Evolutionary conservation across 1,139 yeast genomes (phyloP).

Genomic region (Neolecta irregularis): DNA sequence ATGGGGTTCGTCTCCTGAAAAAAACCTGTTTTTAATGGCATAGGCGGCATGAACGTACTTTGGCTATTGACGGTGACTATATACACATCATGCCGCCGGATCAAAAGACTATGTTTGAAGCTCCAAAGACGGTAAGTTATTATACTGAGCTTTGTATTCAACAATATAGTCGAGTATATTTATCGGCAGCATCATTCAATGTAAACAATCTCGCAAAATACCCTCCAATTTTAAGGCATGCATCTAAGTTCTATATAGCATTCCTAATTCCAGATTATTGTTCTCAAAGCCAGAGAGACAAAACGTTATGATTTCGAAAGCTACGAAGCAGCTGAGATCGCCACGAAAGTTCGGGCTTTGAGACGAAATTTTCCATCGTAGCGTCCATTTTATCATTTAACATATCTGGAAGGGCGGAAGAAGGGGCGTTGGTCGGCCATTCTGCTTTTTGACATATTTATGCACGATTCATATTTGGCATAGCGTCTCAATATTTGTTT

Average conservation of each 20-base stretch:
- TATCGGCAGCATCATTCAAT: conserved; percentile 56
- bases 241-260: neutral
- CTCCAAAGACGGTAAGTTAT: conserved; percentile 43
- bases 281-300: conserved; percentile 47
- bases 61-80: conserved; percentile 87
- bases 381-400: too few relatives aligned
- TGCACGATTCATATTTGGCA: too few relatives aligned
- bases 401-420: too few relatives aligned
- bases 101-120: conserved; percentile 48
- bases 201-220: conserved; percentile 64
- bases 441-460: too few relatives aligned
- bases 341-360: conserved; percentile 39
- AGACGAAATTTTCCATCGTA: too few relatives aligned
- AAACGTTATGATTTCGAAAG: conserved; percentile 46
- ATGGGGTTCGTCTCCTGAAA: conserved; percentile 27
- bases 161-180: conserved; percentile 53
- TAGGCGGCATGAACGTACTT: conserved; percentile 55
- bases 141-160: too few relatives aligned
- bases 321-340: conserved; percentile 57
- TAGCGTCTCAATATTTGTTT: too few relatives aligned
- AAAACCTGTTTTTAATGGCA: neutral
- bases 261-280: conserved; percentile 36
- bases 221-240: conserved; percentile 49
- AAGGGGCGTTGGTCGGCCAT: too few relatives aligned
- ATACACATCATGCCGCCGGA: conserved; percentile 78